Conservation (phyloP, 1,139 yeast species). For the Yamadazyma diddensiae region DNA sequence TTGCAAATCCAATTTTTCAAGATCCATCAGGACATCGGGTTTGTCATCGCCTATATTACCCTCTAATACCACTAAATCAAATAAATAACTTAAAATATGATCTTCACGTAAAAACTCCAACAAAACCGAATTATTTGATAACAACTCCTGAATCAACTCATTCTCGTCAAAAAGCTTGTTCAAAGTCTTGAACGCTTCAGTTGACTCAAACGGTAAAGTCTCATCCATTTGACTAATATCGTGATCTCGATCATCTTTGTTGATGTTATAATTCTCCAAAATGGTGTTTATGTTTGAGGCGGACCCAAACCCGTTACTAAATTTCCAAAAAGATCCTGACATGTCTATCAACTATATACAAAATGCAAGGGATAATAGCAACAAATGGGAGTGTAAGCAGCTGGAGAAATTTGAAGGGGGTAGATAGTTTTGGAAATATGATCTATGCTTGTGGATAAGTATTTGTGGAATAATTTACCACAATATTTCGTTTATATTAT, state of each 20-base stretch:
- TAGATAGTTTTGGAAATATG: too few relatives aligned
- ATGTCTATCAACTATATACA: slow-evolving; percentile 25
- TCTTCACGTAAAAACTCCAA: slow-evolving; percentile 80
- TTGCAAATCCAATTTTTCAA: background rate
- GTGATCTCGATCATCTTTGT: slow-evolving; percentile 24
- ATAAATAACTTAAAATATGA: slow-evolving; percentile 60
- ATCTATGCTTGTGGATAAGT: too few relatives aligned
- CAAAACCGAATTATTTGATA: slow-evolving; percentile 78
- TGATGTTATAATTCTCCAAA: slow-evolving; percentile 50
- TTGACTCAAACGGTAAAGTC: background rate
- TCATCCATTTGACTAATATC: slow-evolving; percentile 6
- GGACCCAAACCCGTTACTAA: slow-evolving; percentile 79
- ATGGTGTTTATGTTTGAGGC: slow-evolving; percentile 72
- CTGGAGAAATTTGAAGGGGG: too few relatives aligned
- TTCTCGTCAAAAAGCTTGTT: slow-evolving; percentile 79
- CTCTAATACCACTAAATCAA: slow-evolving; percentile 60
- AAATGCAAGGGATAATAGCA: too few relatives aligned
- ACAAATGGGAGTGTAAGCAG: too few relatives aligned
- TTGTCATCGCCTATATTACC: slow-evolving; percentile 17
- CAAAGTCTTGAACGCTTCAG: slow-evolving; percentile 27
- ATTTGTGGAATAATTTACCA: too few relatives aligned
- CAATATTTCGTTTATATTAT: too few relatives aligned
- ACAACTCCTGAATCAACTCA: slow-evolving; percentile 79
- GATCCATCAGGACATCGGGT: background rate
- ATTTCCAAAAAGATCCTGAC: slow-evolving; percentile 91